Base-by-base conservation (phyloP, 1,284 basidiomycete genomes). In the Pascua sp. region DNA sequence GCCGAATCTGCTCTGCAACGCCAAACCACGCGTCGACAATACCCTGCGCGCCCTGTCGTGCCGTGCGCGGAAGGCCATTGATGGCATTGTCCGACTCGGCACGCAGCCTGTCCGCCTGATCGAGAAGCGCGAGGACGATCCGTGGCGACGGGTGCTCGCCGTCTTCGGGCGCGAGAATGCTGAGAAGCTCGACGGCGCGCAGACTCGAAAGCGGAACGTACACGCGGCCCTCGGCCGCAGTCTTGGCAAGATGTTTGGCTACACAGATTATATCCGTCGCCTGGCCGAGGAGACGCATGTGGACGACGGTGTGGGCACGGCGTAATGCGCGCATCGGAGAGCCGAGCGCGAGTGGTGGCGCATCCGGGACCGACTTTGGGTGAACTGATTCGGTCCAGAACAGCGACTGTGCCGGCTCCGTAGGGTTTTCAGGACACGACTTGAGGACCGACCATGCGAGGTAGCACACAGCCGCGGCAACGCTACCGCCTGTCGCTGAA, bases 201-300 rank as follows among this genome's bases (percentile, higher is more conserved):
- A 45, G 57, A 77, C 55, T 66, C 2, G 64, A 53, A 5, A 74
- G 61, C 8, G 80, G 79, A 7, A 80, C 64, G 65, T 80, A 81
- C 8, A 78, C 58, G 40, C 79, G 65, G 1, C 71, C 69, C 32
- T 76, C 74, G 18, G 49, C 24, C 1, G 71, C 77, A 59, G 80
- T 79, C 51, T 73, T 76, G 1, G 66, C 67, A 7, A 79, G 68
- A 59, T 80, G 77, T 12, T 76, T 59, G 0, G 78, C 72, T 51
- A 80, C 73, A 55, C 79, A 77, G 57, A 79, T 73, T 32, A 79
- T 67, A 54, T 79, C 78, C 17, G 79, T 63, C 8, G 78, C 77
- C 37, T 72, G 62, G 4, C 79, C 78, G 75, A 79, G 79, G 56
- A 73, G 64, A 11, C 77, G 62, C 2, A 76, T 73, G 10, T 32